Conservation (phyloP, 2,329 filamentous ascomycete species). For the Ophiostoma montium region DNA sequence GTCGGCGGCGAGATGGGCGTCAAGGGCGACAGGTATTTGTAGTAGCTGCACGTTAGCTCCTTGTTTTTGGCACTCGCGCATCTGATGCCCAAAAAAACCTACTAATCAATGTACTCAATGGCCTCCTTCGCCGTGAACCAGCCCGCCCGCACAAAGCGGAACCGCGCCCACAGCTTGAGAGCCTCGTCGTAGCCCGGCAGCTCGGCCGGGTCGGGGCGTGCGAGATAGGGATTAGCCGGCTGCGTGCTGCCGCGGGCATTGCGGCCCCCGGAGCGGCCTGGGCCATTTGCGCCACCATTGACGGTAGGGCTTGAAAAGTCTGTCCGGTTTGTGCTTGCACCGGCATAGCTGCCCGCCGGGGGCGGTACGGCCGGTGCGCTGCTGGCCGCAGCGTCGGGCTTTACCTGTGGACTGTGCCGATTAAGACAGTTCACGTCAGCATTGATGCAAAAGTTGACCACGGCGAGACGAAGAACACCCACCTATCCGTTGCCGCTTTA, state of each 20-base stretch:
- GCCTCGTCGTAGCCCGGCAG: conserved; percentile 52
- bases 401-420: conserved; percentile 2
- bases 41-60: conserved; percentile 46
- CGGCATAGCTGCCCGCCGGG: not conserved
- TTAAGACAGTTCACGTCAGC: not conserved
- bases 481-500: conserved; percentile 60
- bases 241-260: conserved; percentile 18
- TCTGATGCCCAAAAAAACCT: conserved; percentile 20
- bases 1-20: conserved; percentile 90
- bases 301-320: not conserved
- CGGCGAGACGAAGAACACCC: conserved; percentile 4
- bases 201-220: conserved; percentile 22
- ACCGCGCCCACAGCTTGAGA: conserved; percentile 74
- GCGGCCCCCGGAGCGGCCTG: conserved; percentile 12
- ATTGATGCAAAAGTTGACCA: not conserved
- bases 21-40: conserved; percentile 76
- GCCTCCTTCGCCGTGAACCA: conserved; percentile 94
- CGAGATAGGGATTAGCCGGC: conserved; percentile 29
- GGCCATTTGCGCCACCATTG: conserved; percentile 10
- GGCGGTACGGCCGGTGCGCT: not conserved
- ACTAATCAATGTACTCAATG: conserved; percentile 89
- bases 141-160: conserved; percentile 88
- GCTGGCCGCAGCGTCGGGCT: conserved; percentile 1
- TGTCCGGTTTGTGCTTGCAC: not conserved
- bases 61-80: too few relatives aligned